Conservation (phyloP, 1,284 basidiomycete genomes). For the Pseudozyma flocculosa region DNA sequence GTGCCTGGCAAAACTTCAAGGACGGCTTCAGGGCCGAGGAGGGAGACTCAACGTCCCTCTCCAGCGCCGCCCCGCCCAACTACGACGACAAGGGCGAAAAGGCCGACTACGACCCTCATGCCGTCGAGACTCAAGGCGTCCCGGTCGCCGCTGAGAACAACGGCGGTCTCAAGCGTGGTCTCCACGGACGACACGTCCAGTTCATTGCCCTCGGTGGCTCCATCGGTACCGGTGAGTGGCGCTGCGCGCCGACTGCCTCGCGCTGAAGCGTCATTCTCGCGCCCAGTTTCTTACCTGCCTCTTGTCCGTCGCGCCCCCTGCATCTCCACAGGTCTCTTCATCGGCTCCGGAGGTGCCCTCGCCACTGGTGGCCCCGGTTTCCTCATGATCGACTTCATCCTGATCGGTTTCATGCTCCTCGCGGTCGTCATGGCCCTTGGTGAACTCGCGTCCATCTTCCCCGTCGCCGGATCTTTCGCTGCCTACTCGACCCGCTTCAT, state of each 20-base stretch:
- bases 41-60: conserved; percentile 5
- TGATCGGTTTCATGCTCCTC: conserved; percentile 57
- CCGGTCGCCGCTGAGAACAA: conserved; percentile 13
- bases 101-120: conserved; percentile 13
- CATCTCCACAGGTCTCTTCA: conserved; percentile 57
- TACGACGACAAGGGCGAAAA: conserved; percentile 28
- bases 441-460: conserved; percentile 51
- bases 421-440: conserved; percentile 58
- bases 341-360: conserved; percentile 62
- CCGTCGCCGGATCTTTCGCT: conserved; percentile 54
- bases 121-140: conserved; percentile 7
- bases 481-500: conserved; percentile 54
- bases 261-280: no score
- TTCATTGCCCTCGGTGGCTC: conserved; percentile 45
- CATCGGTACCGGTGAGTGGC: no score
- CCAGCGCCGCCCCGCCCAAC: conserved; percentile 2
- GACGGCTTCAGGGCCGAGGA: conserved; percentile 44
- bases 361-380: conserved; percentile 61
- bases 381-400: conserved; percentile 55
- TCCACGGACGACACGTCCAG: conserved; percentile 50
- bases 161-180: conserved; percentile 42
- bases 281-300: no score
- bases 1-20: conserved; percentile 30
- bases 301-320: no score
- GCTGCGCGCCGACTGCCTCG: no score